Conservation (phyloP, 139 green algal genomes). For the Coelastrella sp. region DNA sequence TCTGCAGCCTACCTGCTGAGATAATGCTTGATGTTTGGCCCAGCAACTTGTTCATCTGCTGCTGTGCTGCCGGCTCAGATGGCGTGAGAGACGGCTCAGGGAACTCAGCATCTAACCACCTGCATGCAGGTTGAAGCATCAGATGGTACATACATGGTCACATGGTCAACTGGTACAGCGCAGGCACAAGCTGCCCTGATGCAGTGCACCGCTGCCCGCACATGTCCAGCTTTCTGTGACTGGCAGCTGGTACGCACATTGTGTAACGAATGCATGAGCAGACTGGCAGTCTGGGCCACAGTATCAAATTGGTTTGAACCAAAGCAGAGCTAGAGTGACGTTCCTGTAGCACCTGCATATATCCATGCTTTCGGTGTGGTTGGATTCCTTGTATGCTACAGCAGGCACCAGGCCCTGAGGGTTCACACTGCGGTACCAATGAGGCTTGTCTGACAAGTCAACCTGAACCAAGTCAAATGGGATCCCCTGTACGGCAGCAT, state of each 20-base stretch:
- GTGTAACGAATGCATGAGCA: too few species aligned
- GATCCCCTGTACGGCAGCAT: slow-evolving; percentile 47
- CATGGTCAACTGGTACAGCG: too few species aligned
- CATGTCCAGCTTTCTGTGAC: background rate
- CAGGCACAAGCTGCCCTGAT: too few species aligned
- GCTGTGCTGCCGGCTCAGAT: background rate
- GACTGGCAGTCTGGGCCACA: background rate
- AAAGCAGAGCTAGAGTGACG: background rate
- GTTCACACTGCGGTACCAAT: slow-evolving; percentile 65
- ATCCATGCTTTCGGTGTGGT: slow-evolving; percentile 58
- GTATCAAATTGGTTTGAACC: background rate
- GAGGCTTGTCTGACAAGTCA: slow-evolving; percentile 72
- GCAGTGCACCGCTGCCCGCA: too few species aligned
- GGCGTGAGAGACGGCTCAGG: slow-evolving; percentile 47
- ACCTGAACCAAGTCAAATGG: slow-evolving; percentile 72
- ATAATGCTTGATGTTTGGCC: slow-evolving; percentile 19
- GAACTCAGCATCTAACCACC: background rate
- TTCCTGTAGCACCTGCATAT: slow-evolving; percentile 59
- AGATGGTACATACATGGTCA: too few species aligned
- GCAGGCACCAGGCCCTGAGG: slow-evolving; percentile 69
- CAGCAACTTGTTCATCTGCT: slow-evolving; percentile 45
- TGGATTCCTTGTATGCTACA: slow-evolving; percentile 45
- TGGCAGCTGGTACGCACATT: background rate
- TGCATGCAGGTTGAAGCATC: background rate
- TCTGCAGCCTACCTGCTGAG: slow-evolving; percentile 6